phyloP scores from a whole-genome alignment of 306 rosid species.

The Sechiopsis laciniata region DNA sequence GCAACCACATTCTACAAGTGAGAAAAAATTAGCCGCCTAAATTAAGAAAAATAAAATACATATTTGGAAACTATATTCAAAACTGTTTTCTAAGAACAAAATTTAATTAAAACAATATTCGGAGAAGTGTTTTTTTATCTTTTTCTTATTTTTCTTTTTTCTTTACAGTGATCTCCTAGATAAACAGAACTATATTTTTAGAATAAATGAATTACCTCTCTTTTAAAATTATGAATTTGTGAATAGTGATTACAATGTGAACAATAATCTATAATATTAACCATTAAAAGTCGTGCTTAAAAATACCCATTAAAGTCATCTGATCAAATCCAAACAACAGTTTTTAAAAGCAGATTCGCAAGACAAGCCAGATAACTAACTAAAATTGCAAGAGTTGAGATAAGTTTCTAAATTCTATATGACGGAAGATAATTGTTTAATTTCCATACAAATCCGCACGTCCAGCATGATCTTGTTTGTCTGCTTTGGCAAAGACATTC shows the following conservation, averaged over 20 bases:
- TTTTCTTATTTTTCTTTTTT: neutral
- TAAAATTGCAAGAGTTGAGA: neutral
- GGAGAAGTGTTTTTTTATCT: neutral
- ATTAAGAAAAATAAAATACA: neutral
- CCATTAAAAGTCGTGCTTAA: neutral
- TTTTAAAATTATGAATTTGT: neutral
- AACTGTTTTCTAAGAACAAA: neutral
- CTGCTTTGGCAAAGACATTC: slow-evolving; percentile 87
- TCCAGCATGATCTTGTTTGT: slow-evolving; percentile 95
- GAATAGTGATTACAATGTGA: neutral
- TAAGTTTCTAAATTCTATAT: neutral
- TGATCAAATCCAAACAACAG: neutral
- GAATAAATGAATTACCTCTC: neutral
- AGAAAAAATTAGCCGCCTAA: neutral
- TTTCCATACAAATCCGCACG: slow-evolving; percentile 77
- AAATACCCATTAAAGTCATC: neutral
- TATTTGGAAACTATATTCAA: neutral
- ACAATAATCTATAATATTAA: neutral
- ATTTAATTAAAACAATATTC: neutral
- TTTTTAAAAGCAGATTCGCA: neutral
- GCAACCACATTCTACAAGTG: neutral
- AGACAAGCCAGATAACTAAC: neutral
- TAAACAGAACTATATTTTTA: neutral
- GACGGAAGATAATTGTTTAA: slow-evolving; percentile 7
- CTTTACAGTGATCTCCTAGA: neutral